Evolutionary conservation across 1,284 basidiomycete genomes (phyloP).

Genomic region (Ceratobasidium sp.): DNA sequence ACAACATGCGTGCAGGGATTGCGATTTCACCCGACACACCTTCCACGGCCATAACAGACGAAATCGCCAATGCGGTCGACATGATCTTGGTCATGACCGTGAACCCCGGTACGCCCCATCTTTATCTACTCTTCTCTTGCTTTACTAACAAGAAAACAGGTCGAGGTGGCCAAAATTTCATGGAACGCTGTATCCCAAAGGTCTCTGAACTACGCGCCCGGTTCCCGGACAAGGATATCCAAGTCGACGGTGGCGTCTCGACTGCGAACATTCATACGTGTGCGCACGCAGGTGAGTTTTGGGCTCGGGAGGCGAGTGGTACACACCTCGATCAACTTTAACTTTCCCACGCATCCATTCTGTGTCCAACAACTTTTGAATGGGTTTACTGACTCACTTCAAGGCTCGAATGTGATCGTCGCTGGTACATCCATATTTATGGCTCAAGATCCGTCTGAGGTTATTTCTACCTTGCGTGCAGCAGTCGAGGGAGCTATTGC

Average conservation of each 20-base stretch:
- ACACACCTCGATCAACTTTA: slow-evolving; percentile 11
- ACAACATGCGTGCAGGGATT: slow-evolving; percentile 87
- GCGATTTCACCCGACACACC: slow-evolving; percentile 94
- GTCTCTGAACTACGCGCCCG: slow-evolving; percentile 88
- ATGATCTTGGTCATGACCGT: slow-evolving; percentile 99
- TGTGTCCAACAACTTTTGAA: not conserved
- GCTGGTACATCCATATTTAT: slow-evolving; percentile 96
- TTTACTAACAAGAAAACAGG: slow-evolving; percentile 52
- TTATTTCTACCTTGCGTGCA: slow-evolving; percentile 74
- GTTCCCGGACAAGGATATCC: slow-evolving; percentile 91
- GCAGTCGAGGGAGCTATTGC: slow-evolving; percentile 65
- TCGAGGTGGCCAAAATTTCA: slow-evolving; percentile 94
- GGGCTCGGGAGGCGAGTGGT: not conserved
- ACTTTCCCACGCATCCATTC: not conserved
- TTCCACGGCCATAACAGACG: slow-evolving; percentile 80
- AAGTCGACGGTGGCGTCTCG: slow-evolving; percentile 97
- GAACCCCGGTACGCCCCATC: slow-evolving; percentile 69
- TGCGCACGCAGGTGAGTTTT: slow-evolving; percentile 79
- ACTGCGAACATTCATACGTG: slow-evolving; percentile 88
- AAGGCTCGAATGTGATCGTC: slow-evolving; percentile 97
- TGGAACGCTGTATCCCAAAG: slow-evolving; percentile 90
- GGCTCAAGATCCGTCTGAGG: slow-evolving; percentile 75
- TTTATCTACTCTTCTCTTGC: not conserved
- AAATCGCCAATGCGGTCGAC: slow-evolving; percentile 78
- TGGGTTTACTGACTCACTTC: slow-evolving; percentile 4